Conservation (phyloP, 805 yeast genomes). For the Yamadazyma ubonensis region DNA sequence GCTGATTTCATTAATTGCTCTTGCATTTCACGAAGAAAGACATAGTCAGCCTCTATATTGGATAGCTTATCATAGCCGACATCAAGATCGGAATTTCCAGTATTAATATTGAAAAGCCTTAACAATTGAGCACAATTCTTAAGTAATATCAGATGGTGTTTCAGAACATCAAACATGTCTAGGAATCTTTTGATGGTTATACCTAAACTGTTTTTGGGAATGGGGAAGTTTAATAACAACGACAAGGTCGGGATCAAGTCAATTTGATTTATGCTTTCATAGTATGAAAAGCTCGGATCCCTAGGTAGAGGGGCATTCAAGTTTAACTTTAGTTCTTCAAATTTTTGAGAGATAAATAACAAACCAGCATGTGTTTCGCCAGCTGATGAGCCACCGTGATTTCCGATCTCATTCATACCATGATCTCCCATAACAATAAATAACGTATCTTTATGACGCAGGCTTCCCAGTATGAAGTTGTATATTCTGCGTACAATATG, state of each 20-base stretch:
- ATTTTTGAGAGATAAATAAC: constrained; percentile 62
- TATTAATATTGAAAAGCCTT: constrained; percentile 32
- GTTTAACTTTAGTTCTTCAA: constrained; percentile 29
- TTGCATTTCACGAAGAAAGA: constrained; percentile 49
- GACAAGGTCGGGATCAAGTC: constrained; percentile 74
- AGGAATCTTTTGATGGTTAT: constrained; percentile 60
- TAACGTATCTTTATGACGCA: constrained; percentile 45
- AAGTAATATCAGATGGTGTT: constrained; percentile 35
- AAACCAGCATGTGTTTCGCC: constrained; percentile 93
- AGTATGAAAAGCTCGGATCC: constrained; percentile 52
- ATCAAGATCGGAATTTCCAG: constrained; percentile 24
- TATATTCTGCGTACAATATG: constrained; percentile 54
- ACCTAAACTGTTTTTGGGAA: constrained; percentile 77
- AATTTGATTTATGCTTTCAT: constrained; percentile 56
- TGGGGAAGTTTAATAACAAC: constrained; percentile 57
- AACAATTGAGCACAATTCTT: constrained; percentile 62
- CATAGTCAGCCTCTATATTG: constrained; percentile 14
- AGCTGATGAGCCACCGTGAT: constrained; percentile 91
- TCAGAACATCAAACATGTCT: constrained; percentile 44
- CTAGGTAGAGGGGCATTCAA: constrained; percentile 38
- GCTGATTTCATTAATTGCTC: constrained; percentile 54
- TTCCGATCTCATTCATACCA: constrained; percentile 94
- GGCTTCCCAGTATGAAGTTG: constrained; percentile 16
- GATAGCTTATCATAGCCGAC: neutral
- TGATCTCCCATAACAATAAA: constrained; percentile 87